A percentile compares a stretch with the other conserved stretches of the same genome.
Evolutionary conservation across 2,329 filamentous ascomycete genomes (phyloP).

Genomic region (Talaromyces sp.): DNA sequence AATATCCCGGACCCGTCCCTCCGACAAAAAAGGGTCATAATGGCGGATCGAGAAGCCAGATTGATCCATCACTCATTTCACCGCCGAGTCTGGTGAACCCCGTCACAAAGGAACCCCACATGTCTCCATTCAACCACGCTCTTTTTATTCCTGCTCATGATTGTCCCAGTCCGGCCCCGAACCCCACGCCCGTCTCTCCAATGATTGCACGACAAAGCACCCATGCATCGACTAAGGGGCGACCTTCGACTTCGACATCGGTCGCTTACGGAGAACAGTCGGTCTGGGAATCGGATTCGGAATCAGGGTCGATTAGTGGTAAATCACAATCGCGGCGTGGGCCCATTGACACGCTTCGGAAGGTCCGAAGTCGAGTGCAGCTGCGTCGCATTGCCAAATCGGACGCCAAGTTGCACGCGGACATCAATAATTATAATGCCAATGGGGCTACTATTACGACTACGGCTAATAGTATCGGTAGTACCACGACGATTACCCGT

Average conservation of each 20-base stretch:
- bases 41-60: constrained; percentile 24
- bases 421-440: constrained; percentile 13
- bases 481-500: not conserved
- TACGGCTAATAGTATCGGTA: not conserved
- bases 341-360: constrained; percentile 37
- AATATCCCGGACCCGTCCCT: constrained; percentile 17
- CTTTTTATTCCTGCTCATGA: constrained; percentile 38
- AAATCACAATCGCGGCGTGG: constrained; percentile 31
- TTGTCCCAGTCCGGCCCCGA: constrained; percentile 32
- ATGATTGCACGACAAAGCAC: constrained; percentile 27
- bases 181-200: constrained; percentile 28
- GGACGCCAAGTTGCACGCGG: constrained; percentile 28
- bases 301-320: constrained; percentile 30
- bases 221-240: constrained; percentile 23
- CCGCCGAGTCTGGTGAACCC: constrained; percentile 35
- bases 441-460: constrained; percentile 17
- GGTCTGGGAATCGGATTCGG: constrained; percentile 39
- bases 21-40: constrained; percentile 23
- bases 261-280: constrained; percentile 34
- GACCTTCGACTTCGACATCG: constrained; percentile 31
- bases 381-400: constrained; percentile 34
- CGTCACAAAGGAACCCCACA: constrained; percentile 36
- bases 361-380: constrained; percentile 37
- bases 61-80: constrained; percentile 37
- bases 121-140: constrained; percentile 35